Evolutionary conservation across 2,329 filamentous ascomycete species (phyloP).

Genomic region (Colletotrichum godetiae): DNA sequence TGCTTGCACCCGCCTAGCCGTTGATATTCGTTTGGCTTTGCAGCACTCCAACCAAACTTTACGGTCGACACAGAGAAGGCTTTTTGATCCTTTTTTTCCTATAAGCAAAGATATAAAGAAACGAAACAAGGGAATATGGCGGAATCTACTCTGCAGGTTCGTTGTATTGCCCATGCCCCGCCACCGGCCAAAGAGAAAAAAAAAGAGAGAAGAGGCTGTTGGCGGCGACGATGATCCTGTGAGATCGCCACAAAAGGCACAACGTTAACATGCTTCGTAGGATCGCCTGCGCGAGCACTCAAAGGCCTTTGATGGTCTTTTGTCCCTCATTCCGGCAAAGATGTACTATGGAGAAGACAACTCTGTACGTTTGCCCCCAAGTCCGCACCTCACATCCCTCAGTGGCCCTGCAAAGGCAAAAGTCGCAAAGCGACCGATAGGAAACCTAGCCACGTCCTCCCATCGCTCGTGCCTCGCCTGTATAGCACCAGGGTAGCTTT

Average conservation of each 20-base stretch:
- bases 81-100: background rate
- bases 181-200: constrained; percentile 17
- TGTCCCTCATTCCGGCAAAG: constrained; percentile 90
- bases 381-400: background rate
- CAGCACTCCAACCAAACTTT: constrained; percentile 3
- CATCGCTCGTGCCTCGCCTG: background rate
- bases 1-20: constrained; percentile 12
- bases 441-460: background rate
- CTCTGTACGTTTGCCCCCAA: constrained; percentile 70
- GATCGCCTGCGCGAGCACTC: constrained; percentile 54
- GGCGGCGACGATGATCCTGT: constrained; percentile 24
- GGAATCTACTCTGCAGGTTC: constrained; percentile 59
- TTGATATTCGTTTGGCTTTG: background rate
- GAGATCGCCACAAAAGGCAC: background rate
- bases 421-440: background rate
- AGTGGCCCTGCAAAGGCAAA: background rate
- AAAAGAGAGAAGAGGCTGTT: constrained; percentile 6
- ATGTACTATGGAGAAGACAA: constrained; percentile 90
- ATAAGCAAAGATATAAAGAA: background rate
- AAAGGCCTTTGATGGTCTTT: constrained; percentile 85
- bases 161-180: constrained; percentile 43
- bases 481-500: background rate
- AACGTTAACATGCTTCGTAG: constrained; percentile 32
- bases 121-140: constrained; percentile 47
- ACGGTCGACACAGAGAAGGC: background rate